Conservation (phyloP, 2,329 filamentous ascomycete genomes). For the Cladosporium sp. region DNA sequence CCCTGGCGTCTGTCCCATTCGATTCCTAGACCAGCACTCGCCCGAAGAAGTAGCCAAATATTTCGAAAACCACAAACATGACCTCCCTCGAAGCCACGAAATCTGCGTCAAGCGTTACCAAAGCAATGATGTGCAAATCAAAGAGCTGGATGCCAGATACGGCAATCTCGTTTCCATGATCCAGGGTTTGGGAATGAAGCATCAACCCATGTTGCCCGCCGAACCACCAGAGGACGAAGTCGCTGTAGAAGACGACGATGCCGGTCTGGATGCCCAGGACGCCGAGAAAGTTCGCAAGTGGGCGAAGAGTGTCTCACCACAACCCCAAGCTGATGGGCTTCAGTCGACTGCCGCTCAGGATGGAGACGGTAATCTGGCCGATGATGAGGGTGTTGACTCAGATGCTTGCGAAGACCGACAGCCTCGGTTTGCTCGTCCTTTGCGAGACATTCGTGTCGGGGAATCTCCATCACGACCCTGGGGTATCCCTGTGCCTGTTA, state of each 20-base stretch:
- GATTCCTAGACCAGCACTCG: constrained; percentile 85
- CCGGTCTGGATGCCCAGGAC: constrained; percentile 44
- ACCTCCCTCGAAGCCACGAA: constrained; percentile 88
- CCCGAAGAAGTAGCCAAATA: constrained; percentile 91
- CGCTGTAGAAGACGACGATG: constrained; percentile 29
- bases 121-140: constrained; percentile 76
- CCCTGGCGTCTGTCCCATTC: constrained; percentile 77
- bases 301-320: constrained; percentile 70
- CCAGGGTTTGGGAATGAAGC: constrained; percentile 77
- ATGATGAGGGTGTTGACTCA: constrained; percentile 36
- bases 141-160: constrained; percentile 89
- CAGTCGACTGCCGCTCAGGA: constrained; percentile 29
- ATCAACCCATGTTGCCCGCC: constrained; percentile 70
- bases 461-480: constrained; percentile 90
- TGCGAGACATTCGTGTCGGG: constrained; percentile 87
- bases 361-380: constrained; percentile 8
- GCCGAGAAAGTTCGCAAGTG: constrained; percentile 76
- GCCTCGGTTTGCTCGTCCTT: constrained; percentile 73
- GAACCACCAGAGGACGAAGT: constrained; percentile 44
- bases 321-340: constrained; percentile 31
- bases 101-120: constrained; percentile 88
- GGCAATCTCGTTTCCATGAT: constrained; percentile 93
- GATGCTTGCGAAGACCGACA: constrained; percentile 47
- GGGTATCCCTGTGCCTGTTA: constrained; percentile 77
- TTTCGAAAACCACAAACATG: constrained; percentile 92